A percentile compares a stretch with the other conserved stretches of the same genome.
phyloP scores from a whole-genome alignment of 2,329 filamentous ascomycete species.

The Shiraia sp. region DNA sequence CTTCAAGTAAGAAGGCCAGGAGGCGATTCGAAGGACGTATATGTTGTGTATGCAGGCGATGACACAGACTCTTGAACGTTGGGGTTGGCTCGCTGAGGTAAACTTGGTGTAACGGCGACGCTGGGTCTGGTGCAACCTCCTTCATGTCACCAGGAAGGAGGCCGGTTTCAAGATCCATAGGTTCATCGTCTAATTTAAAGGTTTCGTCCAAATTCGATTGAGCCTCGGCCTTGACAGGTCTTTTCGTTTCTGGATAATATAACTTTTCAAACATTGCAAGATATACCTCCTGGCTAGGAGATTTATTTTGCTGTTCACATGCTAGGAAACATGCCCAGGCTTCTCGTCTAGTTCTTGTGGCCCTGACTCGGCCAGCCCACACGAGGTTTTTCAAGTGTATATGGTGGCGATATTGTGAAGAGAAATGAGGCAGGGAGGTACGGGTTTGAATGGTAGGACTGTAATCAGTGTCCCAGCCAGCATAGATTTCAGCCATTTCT shows the following conservation, averaged over 20 bases:
- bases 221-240: slow-evolving; percentile 3
- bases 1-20: slow-evolving; percentile 60
- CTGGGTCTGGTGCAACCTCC: slow-evolving; percentile 59
- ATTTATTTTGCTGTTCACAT: slow-evolving; percentile 51
- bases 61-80: slow-evolving; percentile 60
- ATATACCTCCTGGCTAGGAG: slow-evolving; percentile 51
- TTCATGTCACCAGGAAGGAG: slow-evolving; percentile 63
- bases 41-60: slow-evolving; percentile 58
- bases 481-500: slow-evolving; percentile 55
- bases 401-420: slow-evolving; percentile 6
- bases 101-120: slow-evolving; percentile 67
- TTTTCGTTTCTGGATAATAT: slow-evolving; percentile 37
- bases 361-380: slow-evolving; percentile 62
- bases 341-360: slow-evolving; percentile 64
- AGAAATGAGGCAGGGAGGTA: slow-evolving; percentile 41
- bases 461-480: slow-evolving; percentile 66
- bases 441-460: slow-evolving; percentile 67
- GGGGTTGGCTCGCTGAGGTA: slow-evolving; percentile 66
- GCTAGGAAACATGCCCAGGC: slow-evolving; percentile 68
- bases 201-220: slow-evolving; percentile 5
- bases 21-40: slow-evolving; percentile 56
- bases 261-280: slow-evolving; percentile 63
- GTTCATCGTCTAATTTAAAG: not conserved
- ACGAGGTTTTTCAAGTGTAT: slow-evolving; percentile 34
- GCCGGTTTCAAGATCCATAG: slow-evolving; percentile 4